Evolutionary conservation across 228 moss, liverwort and hornwort species (phyloP), one percentile per base, ranked within the genome.

Genomic region (Sphagnum magellanicum): DNA sequence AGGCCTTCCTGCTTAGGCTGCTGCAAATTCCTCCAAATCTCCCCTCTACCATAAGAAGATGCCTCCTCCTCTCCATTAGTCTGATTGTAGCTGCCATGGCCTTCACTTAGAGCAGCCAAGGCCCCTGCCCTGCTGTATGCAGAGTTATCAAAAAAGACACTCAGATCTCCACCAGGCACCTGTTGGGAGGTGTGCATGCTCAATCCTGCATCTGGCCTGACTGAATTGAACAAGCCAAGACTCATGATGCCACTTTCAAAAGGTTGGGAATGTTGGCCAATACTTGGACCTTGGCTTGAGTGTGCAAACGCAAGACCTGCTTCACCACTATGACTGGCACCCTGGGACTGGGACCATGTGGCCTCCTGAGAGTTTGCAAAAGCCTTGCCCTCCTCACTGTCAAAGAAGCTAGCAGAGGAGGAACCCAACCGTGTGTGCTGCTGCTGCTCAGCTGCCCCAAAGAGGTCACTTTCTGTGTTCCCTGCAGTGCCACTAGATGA

Each of bases 71-170:
- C 62, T 13, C 79, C 74, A n/a, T 73, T 78, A 4, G 79, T 67
- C 48, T 83, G 73, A 17, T 73, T 46, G n/a, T 59, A 59, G 57
- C 76, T 83, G 11, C 78, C 83, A 10, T 83, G 76, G 48, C 80
- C 83, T 76, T 87, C 80, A 60, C 64, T 80, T 0, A 87, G 57
- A 0, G 86, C 69, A 0, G 74, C 48, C 10, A 87, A 75, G 50
- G 80, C 78, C 48, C 86, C 80, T 6, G 67, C 78, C 17, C 86
- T 80, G 5, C 74, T 61, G 4, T 49, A 71, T 4, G 59, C 70
- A 0, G 83, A 55, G 4, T 80, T 80, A 10, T 87, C 86, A 53
- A 87, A 87, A 48, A 87, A 78, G 16, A 80, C 83, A 65, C 80
- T 87, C 17, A 87, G 57, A 69, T 87, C 86, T 0, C 86, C 83